phyloP scores from a whole-genome alignment of 306 rosid species.

The Cajanus cajan region DNA sequence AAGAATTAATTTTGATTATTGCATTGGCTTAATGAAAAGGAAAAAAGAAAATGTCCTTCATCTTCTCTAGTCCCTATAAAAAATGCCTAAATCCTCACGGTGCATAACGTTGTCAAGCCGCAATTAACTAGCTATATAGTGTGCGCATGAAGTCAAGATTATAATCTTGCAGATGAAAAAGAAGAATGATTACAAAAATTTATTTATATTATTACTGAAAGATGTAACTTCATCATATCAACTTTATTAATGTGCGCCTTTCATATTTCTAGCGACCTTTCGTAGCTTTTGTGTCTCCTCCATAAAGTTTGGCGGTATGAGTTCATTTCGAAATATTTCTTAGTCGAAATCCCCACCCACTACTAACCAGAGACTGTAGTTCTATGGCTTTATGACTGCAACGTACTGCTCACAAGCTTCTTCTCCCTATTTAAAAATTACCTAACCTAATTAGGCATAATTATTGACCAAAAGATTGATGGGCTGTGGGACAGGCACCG shows the following conservation, averaged over 20 bases:
- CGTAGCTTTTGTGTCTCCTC: neutral
- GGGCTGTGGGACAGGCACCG: neutral
- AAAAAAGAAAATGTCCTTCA: too few species aligned
- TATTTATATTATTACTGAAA: constrained; percentile 17
- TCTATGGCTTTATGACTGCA: neutral
- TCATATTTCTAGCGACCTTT: neutral
- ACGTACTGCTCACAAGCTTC: neutral
- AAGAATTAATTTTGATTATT: too few species aligned
- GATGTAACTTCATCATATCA: constrained; percentile 15
- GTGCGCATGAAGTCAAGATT: constrained; percentile 17
- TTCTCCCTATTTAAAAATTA: neutral
- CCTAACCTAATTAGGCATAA: neutral
- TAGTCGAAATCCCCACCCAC: neutral
- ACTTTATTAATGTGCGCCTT: neutral
- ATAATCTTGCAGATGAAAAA: neutral
- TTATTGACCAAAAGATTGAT: neutral
- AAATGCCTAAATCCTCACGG: neutral
- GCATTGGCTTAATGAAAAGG: too few species aligned
- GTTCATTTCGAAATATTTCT: neutral
- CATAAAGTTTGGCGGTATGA: constrained; percentile 5
- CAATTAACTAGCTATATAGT: neutral
- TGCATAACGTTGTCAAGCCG: neutral
- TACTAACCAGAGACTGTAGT: neutral
- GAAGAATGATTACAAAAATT: constrained; percentile 1
- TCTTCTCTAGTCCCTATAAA: too few species aligned